Conservation (phyloP, 768 basidiomycete genomes). For the Glaciozyma martinii region DNA sequence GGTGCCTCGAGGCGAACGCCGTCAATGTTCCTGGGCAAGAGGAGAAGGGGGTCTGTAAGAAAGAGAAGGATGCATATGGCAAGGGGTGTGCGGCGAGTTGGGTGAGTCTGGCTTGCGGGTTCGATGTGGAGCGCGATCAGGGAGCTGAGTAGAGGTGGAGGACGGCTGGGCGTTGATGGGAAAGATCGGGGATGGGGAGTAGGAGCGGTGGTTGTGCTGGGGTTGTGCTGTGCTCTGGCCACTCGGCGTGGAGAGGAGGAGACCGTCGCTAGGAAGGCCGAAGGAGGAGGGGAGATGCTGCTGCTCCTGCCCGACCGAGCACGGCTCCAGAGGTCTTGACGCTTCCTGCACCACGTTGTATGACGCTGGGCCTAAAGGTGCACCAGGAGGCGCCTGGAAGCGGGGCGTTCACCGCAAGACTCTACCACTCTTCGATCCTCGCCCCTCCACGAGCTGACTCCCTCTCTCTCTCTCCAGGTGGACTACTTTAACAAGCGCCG, state of each 20-base stretch:
- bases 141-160: background rate
- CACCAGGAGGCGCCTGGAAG: background rate
- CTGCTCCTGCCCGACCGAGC: too few species aligned
- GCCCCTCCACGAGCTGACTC: background rate
- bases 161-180: background rate
- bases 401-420: background rate
- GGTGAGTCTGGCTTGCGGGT: constrained; percentile 46
- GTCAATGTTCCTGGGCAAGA: constrained; percentile 72
- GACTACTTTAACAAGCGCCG: constrained; percentile 88
- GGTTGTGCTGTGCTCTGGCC: background rate
- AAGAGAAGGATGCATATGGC: constrained; percentile 56
- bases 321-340: background rate
- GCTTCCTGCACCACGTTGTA: too few species aligned
- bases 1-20: constrained; percentile 62
- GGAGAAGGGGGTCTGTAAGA: constrained; percentile 48
- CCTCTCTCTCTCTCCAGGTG: constrained; percentile 48
- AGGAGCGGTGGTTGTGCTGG: background rate
- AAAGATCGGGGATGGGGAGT: background rate
- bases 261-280: background rate
- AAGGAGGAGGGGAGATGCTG: background rate
- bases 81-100: constrained; percentile 76
- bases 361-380: too few species aligned
- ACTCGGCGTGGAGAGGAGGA: background rate
- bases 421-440: background rate
- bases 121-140: background rate